Conservation (phyloP, 2,329 filamentous ascomycete genomes). For the Pseudogymnoascus sp. region DNA sequence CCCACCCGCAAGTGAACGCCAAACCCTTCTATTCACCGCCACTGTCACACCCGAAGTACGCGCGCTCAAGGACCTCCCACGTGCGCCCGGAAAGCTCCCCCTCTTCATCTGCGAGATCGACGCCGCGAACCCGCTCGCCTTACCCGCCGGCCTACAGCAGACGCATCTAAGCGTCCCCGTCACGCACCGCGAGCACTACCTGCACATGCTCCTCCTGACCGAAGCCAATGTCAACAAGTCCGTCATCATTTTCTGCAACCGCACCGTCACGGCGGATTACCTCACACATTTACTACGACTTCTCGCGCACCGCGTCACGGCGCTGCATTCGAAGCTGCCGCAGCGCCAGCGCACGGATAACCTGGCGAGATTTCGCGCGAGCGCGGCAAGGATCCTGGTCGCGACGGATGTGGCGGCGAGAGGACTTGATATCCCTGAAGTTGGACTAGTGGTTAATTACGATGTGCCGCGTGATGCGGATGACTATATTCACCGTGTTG, state of each 20-base stretch:
- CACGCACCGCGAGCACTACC: constrained; percentile 88
- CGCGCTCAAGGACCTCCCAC: constrained; percentile 70
- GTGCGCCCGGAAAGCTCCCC: constrained; percentile 59
- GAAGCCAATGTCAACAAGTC: constrained; percentile 66
- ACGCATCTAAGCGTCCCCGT: constrained; percentile 82
- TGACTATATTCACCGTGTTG: constrained; percentile 95
- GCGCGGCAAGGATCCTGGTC: constrained; percentile 80
- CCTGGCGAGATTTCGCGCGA: constrained; percentile 81
- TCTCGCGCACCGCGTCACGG: constrained; percentile 82
- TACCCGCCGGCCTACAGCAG: constrained; percentile 74
- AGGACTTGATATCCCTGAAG: constrained; percentile 91
- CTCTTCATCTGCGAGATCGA: constrained; percentile 88
- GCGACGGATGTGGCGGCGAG: constrained; percentile 92
- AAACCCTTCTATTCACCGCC: constrained; percentile 92
- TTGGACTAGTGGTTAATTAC: constrained; percentile 86
- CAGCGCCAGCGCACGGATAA: constrained; percentile 83
- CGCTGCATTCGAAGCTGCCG: constrained; percentile 77
- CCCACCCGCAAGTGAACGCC: constrained; percentile 68
- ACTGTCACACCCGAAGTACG: constrained; percentile 90
- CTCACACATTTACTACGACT: constrained; percentile 81
- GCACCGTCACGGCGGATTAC: constrained; percentile 78
- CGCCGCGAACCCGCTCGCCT: constrained; percentile 57
- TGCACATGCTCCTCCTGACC: constrained; percentile 81
- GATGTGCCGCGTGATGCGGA: constrained; percentile 94
- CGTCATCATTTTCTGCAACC: constrained; percentile 90